Evolutionary conservation across 2,329 filamentous ascomycete species (phyloP), one percentile per base, ranked within the genome.

Genomic region (Rutstroemia sp.): DNA sequence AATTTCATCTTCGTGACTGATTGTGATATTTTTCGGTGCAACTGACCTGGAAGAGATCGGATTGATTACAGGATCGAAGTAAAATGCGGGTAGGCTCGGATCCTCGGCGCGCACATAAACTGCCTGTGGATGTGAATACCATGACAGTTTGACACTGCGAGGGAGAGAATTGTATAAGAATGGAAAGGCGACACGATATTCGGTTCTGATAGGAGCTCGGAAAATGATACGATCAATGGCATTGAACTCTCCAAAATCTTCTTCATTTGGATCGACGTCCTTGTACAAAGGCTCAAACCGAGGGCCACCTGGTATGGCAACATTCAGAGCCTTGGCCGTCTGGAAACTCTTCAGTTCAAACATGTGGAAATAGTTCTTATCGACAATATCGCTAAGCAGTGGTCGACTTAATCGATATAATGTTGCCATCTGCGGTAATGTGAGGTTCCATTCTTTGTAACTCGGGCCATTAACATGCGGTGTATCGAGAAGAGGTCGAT

Each of bases 221-320:
- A 99, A 99, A 64, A 99, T 99, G 73, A 99, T 99, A 65, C 95
- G 90, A 69, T 99, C 94, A 66, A 99, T 99, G 37, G 94, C 94
- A 69, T 99, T 99, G 79, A 99, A 99, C 73, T 99, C 94, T 73
- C 94, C 94, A 73, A 99, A 99, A 69, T 99, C 94, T 72, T 99
- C 94, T 65, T 97, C 92, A 66, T 99, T 99, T 2, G 94, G 94
- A 71, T 99, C 92, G 59, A 99, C 92, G 66, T 99, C 94, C 74
- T 99, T 99, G 78, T 96, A 99, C 19, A 99, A 72, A 23, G 94
- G 94, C 73, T 99, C 94, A 62, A 99, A 99, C 30, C 94, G 86
- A 59, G 94, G 94, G 9, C 94, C 95, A 70, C 94, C 94, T n/a
- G 94, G 94, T 54, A 99, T 90, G 9, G 95, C 92, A 52, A 99